Evolutionary conservation across 2,329 filamentous ascomycete genomes (phyloP), one percentile per base, ranked within the genome.

Genomic region (Dactylellina leptospora): DNA sequence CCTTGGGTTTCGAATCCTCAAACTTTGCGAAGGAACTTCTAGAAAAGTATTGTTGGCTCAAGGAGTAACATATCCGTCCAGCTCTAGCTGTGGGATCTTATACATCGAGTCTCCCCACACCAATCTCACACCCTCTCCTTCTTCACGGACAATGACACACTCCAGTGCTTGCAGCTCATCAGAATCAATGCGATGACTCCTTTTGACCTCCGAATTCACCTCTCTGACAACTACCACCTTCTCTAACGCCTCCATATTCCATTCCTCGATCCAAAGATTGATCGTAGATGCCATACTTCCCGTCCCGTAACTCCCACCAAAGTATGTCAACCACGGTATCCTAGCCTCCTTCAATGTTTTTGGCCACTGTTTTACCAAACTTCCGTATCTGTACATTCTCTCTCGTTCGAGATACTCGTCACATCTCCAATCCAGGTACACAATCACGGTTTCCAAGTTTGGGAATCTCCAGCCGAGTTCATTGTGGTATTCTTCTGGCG

Each of bases 401-500:
- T 30, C 51, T 4, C 44, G 22, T 11, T 44, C 30, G 10, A 42
- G 9, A 28, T 55, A 55, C 5, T 42, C 36, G 16, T 56, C 5
- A 18, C 61, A 33, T 25, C 6, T 27, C 20, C 23, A 42, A 27
- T 66, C 53, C 4, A 50, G 30, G 36, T 58, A 66, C 9, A 69
- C n/a, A 38, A 36, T 51, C 47, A 69, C 18, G 4, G 25, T 54
- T 38, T 61, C 63, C 9, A 69, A 16, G 6, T 69, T 60, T 2
- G 63, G 63, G 23, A 61, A 23, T 10, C 47, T 4, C 28, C 30
- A 23, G 6, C 28, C 48, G 4, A 53, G 48, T 38, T 53, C 16
- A 10, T 20, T 25, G 4, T 38, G 30, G 18, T 53, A 53, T 3
- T 53, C 18, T 6, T 53, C 48, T 10, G 48, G 27, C 8, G 10